phyloP scores from a whole-genome alignment of 2,329 filamentous ascomycete genomes.

The Akanthomyces dipterigenus region DNA sequence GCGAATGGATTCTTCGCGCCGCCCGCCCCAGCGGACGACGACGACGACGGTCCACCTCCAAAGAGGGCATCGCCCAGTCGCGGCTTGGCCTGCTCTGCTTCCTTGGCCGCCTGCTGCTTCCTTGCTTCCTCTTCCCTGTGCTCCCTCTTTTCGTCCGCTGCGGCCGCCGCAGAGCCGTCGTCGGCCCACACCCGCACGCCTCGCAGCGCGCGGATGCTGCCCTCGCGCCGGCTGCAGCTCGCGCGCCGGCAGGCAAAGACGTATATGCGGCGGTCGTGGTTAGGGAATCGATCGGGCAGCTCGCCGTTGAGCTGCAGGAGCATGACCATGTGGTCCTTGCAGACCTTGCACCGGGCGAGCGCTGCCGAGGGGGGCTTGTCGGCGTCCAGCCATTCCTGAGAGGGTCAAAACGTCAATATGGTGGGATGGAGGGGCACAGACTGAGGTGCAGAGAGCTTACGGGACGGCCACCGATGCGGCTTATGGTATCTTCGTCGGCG shows the following conservation, averaged over 20 bases:
- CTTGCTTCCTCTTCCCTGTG: conserved; percentile 26
- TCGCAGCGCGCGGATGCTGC: conserved; percentile 70
- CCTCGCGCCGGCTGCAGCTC: conserved; percentile 72
- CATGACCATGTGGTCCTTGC: conserved; percentile 75
- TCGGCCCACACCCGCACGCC: conserved; percentile 53
- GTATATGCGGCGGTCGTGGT: conserved; percentile 82
- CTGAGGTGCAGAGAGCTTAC: conserved; percentile 45
- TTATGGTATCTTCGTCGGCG: conserved; percentile 72
- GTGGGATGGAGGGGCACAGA: conserved; percentile 1
- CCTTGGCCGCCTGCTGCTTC: conserved; percentile 22
- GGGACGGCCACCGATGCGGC: conserved; percentile 78
- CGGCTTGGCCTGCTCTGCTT: conserved; percentile 27
- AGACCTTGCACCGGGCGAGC: conserved; percentile 79
- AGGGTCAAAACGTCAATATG: background rate
- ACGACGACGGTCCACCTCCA: conserved; percentile 47
- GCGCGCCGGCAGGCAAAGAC: conserved; percentile 75
- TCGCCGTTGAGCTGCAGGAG: conserved; percentile 89
- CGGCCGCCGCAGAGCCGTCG: conserved; percentile 22
- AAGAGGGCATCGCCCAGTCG: conserved; percentile 64
- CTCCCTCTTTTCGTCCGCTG: conserved; percentile 25
- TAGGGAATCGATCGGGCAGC: conserved; percentile 76
- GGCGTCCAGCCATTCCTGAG: conserved; percentile 76
- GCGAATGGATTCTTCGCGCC: conserved; percentile 60
- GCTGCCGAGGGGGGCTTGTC: conserved; percentile 64
- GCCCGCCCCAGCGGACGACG: conserved; percentile 23